Evolutionary conservation across 2,329 filamentous ascomycete genomes (phyloP).

Genomic region (Colletotrichum godetiae): DNA sequence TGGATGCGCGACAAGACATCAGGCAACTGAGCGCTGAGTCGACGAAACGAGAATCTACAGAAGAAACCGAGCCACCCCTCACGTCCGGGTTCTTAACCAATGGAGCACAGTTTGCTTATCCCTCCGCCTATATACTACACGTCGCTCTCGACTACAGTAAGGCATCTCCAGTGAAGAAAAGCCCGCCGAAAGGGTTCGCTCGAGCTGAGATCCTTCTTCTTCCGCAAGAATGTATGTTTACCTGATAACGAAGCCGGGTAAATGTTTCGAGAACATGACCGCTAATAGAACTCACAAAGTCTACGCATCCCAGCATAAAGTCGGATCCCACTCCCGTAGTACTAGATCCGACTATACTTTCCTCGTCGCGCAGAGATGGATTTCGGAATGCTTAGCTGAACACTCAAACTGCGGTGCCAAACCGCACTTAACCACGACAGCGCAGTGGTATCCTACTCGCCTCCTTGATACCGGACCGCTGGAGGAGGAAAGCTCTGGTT

Average conservation of each 20-base stretch:
- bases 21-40: too few species aligned
- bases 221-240: not conserved
- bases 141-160: not conserved
- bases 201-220: not conserved
- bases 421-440: not conserved
- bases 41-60: not conserved
- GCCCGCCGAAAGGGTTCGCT: not conserved
- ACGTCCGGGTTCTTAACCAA: not conserved
- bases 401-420: not conserved
- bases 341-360: not conserved
- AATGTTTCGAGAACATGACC: too few species aligned
- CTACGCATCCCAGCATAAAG: not conserved
- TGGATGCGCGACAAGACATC: not conserved
- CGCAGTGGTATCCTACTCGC: not conserved
- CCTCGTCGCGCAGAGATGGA: not conserved
- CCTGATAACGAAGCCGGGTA: not conserved
- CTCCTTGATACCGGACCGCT: not conserved
- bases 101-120: not conserved
- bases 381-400: not conserved
- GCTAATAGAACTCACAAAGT: not conserved
- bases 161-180: not conserved
- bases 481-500: not conserved
- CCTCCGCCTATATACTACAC: not conserved
- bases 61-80: not conserved
- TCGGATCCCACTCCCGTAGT: not conserved